Percentiles rank a stretch among this genome's conserved stretches.
Conservation (phyloP, 202 grass and related monocot genomes). For the Zizania palustris region DNA sequence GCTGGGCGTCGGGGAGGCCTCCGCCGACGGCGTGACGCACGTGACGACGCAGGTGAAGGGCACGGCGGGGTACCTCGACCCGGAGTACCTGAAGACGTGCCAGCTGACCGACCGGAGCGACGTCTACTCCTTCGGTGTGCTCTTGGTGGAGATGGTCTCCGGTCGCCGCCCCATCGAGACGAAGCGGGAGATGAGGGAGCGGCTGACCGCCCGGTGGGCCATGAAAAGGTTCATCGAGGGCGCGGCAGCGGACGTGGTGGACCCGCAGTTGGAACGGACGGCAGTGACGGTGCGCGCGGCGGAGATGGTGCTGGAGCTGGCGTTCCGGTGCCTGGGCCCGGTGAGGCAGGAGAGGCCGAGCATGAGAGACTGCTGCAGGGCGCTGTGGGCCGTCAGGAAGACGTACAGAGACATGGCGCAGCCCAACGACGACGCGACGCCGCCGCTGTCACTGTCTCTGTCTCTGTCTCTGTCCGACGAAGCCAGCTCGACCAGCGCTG, state of each 20-base stretch:
- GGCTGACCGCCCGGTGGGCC: conserved; percentile 74
- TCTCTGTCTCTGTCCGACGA: conserved; percentile 13
- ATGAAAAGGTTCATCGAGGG: conserved; percentile 57
- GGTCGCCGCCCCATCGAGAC: conserved; percentile 72
- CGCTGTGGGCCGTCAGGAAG: conserved; percentile 71
- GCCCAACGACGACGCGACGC: not conserved
- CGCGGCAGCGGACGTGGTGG: conserved; percentile 52
- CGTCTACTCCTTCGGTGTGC: conserved; percentile 88
- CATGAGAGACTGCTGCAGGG: conserved; percentile 65
- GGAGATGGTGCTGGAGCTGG: conserved; percentile 58
- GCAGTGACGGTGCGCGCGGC: conserved; percentile 28
- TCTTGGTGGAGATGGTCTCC: conserved; percentile 77
- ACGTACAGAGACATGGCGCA: conserved; percentile 51
- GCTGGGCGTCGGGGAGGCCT: conserved; percentile 39
- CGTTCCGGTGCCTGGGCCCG: conserved; percentile 61
- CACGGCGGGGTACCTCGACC: conserved; percentile 93
- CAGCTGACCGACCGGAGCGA: conserved; percentile 94
- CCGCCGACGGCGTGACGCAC: conserved; percentile 44
- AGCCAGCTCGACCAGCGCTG: conserved; percentile 2
- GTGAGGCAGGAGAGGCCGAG: conserved; percentile 48
- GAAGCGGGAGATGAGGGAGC: conserved; percentile 61
- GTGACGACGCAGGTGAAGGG: conserved; percentile 90
- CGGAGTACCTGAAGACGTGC: conserved; percentile 89
- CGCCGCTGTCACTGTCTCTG: not conserved
- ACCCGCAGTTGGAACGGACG: conserved; percentile 48